Conservation (phyloP, 768 basidiomycete species). For the Piloderma croceum region DNA sequence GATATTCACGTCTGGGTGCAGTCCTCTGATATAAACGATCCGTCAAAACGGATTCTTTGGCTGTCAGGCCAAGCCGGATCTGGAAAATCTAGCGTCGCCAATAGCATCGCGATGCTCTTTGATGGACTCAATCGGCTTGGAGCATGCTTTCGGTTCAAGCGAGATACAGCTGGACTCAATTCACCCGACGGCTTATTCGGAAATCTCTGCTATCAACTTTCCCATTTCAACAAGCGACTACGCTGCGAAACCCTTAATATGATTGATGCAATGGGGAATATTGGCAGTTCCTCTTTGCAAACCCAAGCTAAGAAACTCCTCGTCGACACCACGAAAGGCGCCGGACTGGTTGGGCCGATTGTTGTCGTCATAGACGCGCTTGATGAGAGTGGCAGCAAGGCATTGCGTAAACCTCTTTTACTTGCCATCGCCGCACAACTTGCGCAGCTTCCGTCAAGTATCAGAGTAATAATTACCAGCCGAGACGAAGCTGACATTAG, state of each 20-base stretch:
- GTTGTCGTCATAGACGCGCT: slow-evolving; percentile 7
- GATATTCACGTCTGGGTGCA: slow-evolving; percentile 3
- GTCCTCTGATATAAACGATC: neutral
- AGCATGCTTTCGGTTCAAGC: slow-evolving; percentile 4
- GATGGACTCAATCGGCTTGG: slow-evolving; percentile 5
- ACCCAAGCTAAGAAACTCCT: slow-evolving; percentile 4
- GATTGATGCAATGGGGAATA: slow-evolving; percentile 3
- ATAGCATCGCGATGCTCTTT: slow-evolving; percentile 4
- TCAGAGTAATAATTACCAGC: slow-evolving; percentile 3
- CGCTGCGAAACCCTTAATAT: neutral
- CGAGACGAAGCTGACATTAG: slow-evolving; percentile 7
- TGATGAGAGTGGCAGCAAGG: slow-evolving; percentile 5
- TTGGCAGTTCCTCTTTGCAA: slow-evolving; percentile 3
- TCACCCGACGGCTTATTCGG: slow-evolving; percentile 2
- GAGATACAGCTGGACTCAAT: slow-evolving; percentile 1
- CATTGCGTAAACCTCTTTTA: neutral
- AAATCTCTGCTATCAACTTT: slow-evolving; percentile 6
- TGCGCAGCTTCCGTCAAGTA: neutral
- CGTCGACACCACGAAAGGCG: slow-evolving; percentile 1
- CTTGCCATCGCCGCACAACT: slow-evolving; percentile 3
- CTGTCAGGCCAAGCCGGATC: slow-evolving; percentile 4
- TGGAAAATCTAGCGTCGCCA: slow-evolving; percentile 7
- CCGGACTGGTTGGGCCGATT: slow-evolving; percentile 1
- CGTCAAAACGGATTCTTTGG: slow-evolving; percentile 2
- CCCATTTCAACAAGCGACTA: slow-evolving; percentile 3